These are phyloP conservation scores for Pisolithus microcarpus DNA, from an alignment of 768 basidiomycete genomes.

Conservation along the genomic window DNA sequence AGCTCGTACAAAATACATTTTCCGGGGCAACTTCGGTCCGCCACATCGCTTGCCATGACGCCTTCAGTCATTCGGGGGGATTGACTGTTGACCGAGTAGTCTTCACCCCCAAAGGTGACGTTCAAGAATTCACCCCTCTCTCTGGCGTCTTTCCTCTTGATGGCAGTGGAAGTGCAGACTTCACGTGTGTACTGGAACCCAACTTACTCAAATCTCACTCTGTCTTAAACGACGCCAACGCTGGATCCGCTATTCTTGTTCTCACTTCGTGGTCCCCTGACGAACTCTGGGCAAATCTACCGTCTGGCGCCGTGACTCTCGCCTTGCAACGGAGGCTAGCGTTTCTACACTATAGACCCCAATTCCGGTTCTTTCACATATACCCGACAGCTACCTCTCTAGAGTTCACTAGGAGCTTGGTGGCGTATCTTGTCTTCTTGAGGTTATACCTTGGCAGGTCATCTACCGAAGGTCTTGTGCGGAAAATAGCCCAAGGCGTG, in stretches of 20 bases:
- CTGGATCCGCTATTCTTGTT: conserved; percentile 65
- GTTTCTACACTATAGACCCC: conserved; percentile 54
- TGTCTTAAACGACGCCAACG: conserved; percentile 58
- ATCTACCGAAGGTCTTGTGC: conserved; percentile 48
- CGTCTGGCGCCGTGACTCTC: conserved; percentile 38
- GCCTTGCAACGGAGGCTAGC: conserved; percentile 48
- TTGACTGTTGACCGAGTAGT: conserved; percentile 62
- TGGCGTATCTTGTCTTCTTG: conserved; percentile 76
- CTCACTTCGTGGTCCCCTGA: conserved; percentile 66
- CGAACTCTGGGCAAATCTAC: conserved; percentile 67
- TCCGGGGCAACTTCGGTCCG: conserved; percentile 47
- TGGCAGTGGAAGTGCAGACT: conserved; percentile 50
- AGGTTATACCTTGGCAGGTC: conserved; percentile 69
- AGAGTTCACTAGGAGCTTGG: conserved; percentile 45
- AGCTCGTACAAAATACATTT: conserved; percentile 52
- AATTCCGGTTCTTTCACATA: conserved; percentile 38
- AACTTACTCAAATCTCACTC: conserved; percentile 72
- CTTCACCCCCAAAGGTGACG: conserved; percentile 42
- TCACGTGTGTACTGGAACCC: conserved; percentile 70
- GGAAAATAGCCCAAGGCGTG: conserved; percentile 42
- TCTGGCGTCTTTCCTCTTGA: conserved; percentile 53
- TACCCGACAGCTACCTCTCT: conserved; percentile 25
- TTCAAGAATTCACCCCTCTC: conserved; percentile 41
- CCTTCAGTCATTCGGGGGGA: conserved; percentile 66
- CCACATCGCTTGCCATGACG: conserved; percentile 64